Conservation (phyloP, 164 flowering plant species). For the Magnolia officinalis region DNA sequence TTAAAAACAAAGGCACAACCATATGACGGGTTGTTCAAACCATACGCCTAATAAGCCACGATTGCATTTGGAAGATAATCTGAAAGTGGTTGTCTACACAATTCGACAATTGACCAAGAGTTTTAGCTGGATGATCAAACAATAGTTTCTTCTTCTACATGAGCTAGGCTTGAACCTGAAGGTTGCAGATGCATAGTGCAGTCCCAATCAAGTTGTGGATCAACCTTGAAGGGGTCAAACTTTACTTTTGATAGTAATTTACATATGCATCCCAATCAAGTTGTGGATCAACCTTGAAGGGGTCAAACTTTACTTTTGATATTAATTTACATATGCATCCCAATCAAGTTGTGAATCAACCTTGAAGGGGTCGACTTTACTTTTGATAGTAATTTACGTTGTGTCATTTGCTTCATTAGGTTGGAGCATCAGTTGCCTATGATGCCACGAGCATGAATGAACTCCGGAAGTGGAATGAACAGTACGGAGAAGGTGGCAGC, state of each 20-base stretch:
- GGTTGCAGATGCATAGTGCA: background rate
- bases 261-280: background rate
- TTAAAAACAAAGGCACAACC: too few species aligned
- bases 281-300: background rate
- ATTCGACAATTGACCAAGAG: too few species aligned
- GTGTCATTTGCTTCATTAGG: conserved; percentile 32
- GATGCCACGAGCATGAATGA: conserved; percentile 97
- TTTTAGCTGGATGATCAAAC: too few species aligned
- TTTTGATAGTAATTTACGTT: background rate
- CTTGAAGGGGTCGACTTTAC: background rate
- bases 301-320: background rate
- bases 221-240: background rate
- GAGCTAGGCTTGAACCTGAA: background rate
- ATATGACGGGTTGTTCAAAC: too few species aligned
- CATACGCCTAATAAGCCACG: too few species aligned
- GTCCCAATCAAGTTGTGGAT: background rate
- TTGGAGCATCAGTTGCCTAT: conserved; percentile 84
- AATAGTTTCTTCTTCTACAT: too few species aligned
- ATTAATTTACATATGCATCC: too few species aligned
- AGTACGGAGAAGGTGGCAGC: conserved; percentile 97
- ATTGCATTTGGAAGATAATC: too few species aligned
- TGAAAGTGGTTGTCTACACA: too few species aligned
- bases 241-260: background rate
- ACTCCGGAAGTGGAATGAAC: conserved; percentile 95
- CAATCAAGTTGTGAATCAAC: background rate